Evolutionary conservation across 345 rosid species (phyloP), one percentile per base, ranked within the genome.

Genomic region (Iberis pinnata): DNA sequence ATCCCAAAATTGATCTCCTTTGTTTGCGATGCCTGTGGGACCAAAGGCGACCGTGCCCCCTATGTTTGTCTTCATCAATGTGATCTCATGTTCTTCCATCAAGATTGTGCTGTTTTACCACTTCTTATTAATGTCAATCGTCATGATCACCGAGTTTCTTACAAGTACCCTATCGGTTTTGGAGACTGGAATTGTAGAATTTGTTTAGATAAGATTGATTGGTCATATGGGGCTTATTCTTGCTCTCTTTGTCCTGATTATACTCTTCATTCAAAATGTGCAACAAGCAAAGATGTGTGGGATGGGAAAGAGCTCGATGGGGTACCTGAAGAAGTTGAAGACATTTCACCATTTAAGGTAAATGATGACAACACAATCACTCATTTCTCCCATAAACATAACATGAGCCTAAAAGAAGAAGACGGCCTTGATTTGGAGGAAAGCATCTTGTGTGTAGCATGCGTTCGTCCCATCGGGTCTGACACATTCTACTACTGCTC

Each of bases 1-100:
- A 17, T 44, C 8, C 14, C 37, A 13, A 57, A 4, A 27, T 16
- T 24, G 22, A 15, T 32, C 37, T 13, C 1, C 11, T 43, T 51
- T 22, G 20, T 16, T 15, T 64, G 69, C 12, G 56, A 64, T 48
- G 60, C 54, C 14, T 49, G 64, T 13, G 70, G 70, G 0, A 5
- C 0, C 2, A 2, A 53, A 7, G 71, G 61, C 0, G 46, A 35
- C 3, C 43, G 31, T 15, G 0, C 29, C 10, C 70, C 70, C 1
- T 56, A 25, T 24, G 2, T 35, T 0, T 57, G 40, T 11, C 20
- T 18, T 13, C 22, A 13, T 4, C n/a, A n/a, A n/a, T 20, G 58
- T 12, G 1, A 49, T 13, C 12, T 56, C 13, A 8, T 47, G 10
- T 29, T 56, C 13, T 29, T 56, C 13, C 69, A 61, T 11, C 20